These are phyloP conservation scores for Alternaria postmessia DNA, from an alignment of 2,329 filamentous ascomycete genomes.

Conservation along the genomic window DNA sequence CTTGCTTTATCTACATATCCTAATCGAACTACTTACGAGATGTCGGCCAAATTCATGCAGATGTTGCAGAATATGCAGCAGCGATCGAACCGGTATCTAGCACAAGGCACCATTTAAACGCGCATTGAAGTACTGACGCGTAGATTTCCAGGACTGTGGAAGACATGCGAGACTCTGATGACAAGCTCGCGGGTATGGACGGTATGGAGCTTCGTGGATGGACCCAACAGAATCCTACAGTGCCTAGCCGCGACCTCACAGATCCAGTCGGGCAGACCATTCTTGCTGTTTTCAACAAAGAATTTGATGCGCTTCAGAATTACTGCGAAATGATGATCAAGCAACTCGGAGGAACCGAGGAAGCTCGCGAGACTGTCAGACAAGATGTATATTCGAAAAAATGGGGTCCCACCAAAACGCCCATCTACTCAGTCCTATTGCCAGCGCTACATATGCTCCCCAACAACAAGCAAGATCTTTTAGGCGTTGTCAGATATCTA, in stretches of 20 bases:
- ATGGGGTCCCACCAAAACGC: slow-evolving; percentile 23
- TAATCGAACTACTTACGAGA: slow-evolving; percentile 8
- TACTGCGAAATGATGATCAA: slow-evolving; percentile 11
- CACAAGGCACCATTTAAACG: background rate
- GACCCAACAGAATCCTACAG: slow-evolving; percentile 11
- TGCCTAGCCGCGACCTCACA: slow-evolving; percentile 21
- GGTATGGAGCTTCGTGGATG: slow-evolving; percentile 27
- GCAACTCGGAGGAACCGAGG: slow-evolving; percentile 9
- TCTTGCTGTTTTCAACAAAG: slow-evolving; percentile 6
- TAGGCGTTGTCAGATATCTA: slow-evolving; percentile 20
- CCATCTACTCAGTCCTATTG: slow-evolving; percentile 23
- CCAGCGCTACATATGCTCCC: slow-evolving; percentile 14
- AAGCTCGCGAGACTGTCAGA: slow-evolving; percentile 11
- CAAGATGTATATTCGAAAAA: slow-evolving; percentile 17
- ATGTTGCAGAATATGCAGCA: slow-evolving; percentile 24
- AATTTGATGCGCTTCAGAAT: slow-evolving; percentile 7
- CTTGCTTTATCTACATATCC: too few species aligned
- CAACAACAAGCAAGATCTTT: slow-evolving; percentile 2
- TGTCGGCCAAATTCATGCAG: slow-evolving; percentile 22
- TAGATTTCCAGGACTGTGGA: slow-evolving; percentile 10
- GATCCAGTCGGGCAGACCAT: slow-evolving; percentile 20
- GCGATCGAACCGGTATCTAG: slow-evolving; percentile 12
- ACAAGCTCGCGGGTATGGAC: slow-evolving; percentile 23
- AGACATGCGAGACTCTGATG: slow-evolving; percentile 18
- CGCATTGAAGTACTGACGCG: background rate